Conservation (phyloP, 2,329 filamentous ascomycete species). For the Trichoderma koningii region DNA sequence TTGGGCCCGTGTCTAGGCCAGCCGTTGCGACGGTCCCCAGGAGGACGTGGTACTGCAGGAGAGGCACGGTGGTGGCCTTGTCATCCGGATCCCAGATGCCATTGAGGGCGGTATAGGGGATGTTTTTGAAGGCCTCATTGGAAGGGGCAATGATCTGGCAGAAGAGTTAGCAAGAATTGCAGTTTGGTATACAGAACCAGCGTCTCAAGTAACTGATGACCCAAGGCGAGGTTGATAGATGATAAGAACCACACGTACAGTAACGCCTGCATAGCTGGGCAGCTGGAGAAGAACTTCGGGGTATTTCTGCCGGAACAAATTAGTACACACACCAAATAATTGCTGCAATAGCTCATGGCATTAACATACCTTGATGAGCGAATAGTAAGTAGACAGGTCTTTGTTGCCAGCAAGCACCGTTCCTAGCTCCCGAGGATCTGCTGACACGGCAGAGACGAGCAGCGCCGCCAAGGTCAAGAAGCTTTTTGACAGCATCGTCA, state of each 20-base stretch:
- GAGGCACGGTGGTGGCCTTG: slow-evolving; percentile 46
- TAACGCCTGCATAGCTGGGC: slow-evolving; percentile 48
- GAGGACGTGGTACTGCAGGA: slow-evolving; percentile 65
- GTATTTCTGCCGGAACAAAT: slow-evolving; percentile 43
- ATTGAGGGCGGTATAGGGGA: slow-evolving; percentile 53
- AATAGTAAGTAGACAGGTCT: slow-evolving; percentile 49
- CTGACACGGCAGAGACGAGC: slow-evolving; percentile 29
- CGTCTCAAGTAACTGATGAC: not conserved
- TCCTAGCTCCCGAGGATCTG: slow-evolving; percentile 42
- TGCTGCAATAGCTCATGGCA: not conserved
- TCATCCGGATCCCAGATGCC: slow-evolving; percentile 51
- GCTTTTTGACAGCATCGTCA: slow-evolving; percentile 31
- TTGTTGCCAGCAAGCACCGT: slow-evolving; percentile 43
- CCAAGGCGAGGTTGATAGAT: not conserved
- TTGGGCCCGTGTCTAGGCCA: slow-evolving; percentile 42
- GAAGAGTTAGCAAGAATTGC: not conserved
- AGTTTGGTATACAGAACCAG: not conserved
- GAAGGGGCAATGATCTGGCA: slow-evolving; percentile 57
- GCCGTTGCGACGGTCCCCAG: slow-evolving; percentile 50
- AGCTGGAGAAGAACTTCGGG: slow-evolving; percentile 49
- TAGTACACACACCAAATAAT: not conserved
- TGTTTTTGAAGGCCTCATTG: slow-evolving; percentile 58
- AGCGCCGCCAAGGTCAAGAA: slow-evolving; percentile 34
- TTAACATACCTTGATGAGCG: slow-evolving; percentile 45
- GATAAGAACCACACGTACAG: slow-evolving; percentile 38